Base-by-base conservation (phyloP, 2,329 filamentous ascomycete genomes). In the Tolypocladium capitatum region DNA sequence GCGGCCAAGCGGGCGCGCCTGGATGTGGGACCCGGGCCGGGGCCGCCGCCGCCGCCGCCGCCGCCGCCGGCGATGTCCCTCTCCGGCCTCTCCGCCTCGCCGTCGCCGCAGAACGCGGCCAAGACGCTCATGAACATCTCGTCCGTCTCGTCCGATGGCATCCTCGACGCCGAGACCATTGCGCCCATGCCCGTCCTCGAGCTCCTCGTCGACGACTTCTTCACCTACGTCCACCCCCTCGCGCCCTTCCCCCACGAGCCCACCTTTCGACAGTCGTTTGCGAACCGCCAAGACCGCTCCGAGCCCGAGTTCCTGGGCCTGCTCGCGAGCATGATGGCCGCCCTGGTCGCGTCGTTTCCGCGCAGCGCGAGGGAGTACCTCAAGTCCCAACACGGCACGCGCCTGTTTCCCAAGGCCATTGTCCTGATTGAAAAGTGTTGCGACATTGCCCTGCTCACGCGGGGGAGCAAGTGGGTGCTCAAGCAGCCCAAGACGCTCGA, bases 201-300 rank as follows among this genome's bases (percentile, higher is more conserved):
- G 56, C 72, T 83, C 2, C 71, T 89, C 16, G 76, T 90, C 49
- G 83, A 89, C 61, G 85, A 90, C 66, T 90, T 86, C 72, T 90
- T 89, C 65, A 87, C 82, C 18, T 88, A 88, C 60, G 83, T 89
- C 46, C 83, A 89, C 56, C 85, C 85, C 1, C 72, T 90, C 9
- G 78, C 78, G 49, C 85, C 85, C 0, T 89, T 90, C 49, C 85
- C 85, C 0, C 85, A 90, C 62, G 83, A 89, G 59, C 83, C 84
- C 0, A 84, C 83, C 4, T 89, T 90, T 61, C 76, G 84, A 21
- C 75, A 80, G 51, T 80, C 80, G 1, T 85, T 87, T 61, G 72
- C 73, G 8, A 74, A 74, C 47, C 73, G 84, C 32, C 78, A 85
- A 57, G 84, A 88, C 59, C 71, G 80, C 46, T 75, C 72, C 7